Evolutionary conservation across 345 rosid genomes (phyloP).

Genomic region (Arabidopsis suecica): DNA sequence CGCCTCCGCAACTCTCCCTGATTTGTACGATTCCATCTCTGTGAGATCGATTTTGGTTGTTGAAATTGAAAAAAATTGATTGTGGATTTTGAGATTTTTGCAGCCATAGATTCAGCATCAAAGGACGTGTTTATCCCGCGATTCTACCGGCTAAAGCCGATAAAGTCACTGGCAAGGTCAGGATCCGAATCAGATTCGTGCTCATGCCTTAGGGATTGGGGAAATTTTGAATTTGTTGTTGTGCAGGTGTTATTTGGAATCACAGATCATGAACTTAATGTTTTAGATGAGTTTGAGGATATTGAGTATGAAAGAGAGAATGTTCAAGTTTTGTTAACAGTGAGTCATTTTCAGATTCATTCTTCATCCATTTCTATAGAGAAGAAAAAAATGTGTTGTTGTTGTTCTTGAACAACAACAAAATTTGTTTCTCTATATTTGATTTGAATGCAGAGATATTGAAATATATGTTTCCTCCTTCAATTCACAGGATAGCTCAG

Average conservation of each 20-base stretch:
- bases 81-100: constrained; percentile 10
- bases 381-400: too few species aligned
- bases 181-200: not conserved
- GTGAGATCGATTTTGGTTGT: not conserved
- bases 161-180: constrained; percentile 68
- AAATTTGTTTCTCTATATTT: too few species aligned
- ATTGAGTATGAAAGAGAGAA: constrained; percentile 62
- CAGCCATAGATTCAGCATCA: constrained; percentile 89
- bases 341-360: constrained; percentile 39
- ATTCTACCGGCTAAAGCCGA: constrained; percentile 62
- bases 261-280: constrained; percentile 63
- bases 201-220: not conserved
- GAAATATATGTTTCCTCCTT: not conserved
- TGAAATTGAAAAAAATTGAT: not conserved
- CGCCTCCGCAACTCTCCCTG: constrained; percentile 65
- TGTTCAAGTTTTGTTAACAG: constrained; percentile 65
- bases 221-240: not conserved
- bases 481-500: constrained; percentile 57
- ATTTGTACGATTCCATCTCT: constrained; percentile 53
- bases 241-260: constrained; percentile 73
- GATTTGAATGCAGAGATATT: not conserved
- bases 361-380: not conserved
- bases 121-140: constrained; percentile 91
- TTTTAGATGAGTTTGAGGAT: constrained; percentile 79
- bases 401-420: too few species aligned